Evolutionary conservation across 345 rosid species (phyloP).

Genomic region (Citrus glauca): DNA sequence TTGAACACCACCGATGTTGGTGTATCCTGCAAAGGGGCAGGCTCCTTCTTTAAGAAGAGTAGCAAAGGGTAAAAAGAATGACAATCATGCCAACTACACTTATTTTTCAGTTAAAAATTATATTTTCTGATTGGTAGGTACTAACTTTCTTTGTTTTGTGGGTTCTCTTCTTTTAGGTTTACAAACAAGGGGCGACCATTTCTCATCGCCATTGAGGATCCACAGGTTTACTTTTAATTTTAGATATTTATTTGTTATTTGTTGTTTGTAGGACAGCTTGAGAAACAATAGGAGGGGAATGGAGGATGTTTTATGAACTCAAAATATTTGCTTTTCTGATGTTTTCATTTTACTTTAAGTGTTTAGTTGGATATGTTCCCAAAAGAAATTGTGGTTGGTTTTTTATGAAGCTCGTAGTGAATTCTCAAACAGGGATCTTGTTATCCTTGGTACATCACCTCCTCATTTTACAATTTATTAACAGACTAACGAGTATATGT

Average conservation of each 20-base stretch:
- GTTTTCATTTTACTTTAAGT: not conserved
- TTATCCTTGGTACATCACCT: not conserved
- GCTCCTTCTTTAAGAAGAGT: slow-evolving; percentile 65
- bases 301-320: not conserved
- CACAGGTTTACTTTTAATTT: slow-evolving; percentile 59
- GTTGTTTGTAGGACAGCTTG: not conserved
- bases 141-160: slow-evolving; percentile 2
- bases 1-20: slow-evolving; percentile 79
- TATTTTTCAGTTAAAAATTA: not conserved
- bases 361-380: not conserved
- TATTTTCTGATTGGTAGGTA: not conserved
- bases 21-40: slow-evolving; percentile 66
- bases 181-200: slow-evolving; percentile 50
- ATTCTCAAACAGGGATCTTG: not conserved
- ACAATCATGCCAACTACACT: slow-evolving; percentile 6
- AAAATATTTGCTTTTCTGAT: not conserved
- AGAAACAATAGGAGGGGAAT: not conserved
- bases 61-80: slow-evolving; percentile 55
- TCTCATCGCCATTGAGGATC: slow-evolving; percentile 90
- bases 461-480: not conserved
- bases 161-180: slow-evolving; percentile 43
- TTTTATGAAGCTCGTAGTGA: not conserved
- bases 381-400: too few relatives aligned
- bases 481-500: not conserved
- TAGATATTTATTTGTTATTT: not conserved